Percentiles rank a stretch among this genome's conserved stretches.
Evolutionary conservation across 495 filamentous ascomycete species (phyloP).

Genomic region (Aspergillus affinis): DNA sequence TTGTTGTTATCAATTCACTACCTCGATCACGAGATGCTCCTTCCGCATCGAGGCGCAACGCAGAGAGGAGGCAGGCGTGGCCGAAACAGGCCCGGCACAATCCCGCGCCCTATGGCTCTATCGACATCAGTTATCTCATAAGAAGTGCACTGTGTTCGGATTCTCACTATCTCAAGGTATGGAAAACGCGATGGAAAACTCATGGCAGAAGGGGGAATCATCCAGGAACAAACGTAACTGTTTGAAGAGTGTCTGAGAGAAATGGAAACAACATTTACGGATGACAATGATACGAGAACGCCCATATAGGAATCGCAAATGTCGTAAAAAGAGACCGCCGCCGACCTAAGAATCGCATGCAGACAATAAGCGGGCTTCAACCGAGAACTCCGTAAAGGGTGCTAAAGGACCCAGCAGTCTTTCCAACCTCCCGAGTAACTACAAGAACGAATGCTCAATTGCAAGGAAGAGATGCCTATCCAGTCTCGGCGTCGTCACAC

Average conservation of each 20-base stretch:
- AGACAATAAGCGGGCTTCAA: constrained; percentile 5
- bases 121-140: not conserved
- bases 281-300: constrained; percentile 13
- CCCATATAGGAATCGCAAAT: constrained; percentile 9
- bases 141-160: not conserved
- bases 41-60: not conserved
- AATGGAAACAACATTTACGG: constrained; percentile 9
- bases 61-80: not conserved
- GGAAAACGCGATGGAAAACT: constrained; percentile 5
- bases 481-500: not conserved
- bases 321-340: constrained; percentile 7
- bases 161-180: not conserved
- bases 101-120: not conserved
- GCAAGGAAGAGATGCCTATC: not conserved
- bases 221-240: constrained; percentile 25
- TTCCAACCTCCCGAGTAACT: not conserved
- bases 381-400: not conserved
- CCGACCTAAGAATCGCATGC: constrained; percentile 6
- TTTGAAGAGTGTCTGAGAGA: not conserved
- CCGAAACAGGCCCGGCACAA: not conserved
- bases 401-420: not conserved
- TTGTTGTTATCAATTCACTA: not conserved
- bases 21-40: not conserved
- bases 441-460: not conserved
- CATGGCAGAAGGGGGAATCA: constrained; percentile 35